phyloP scores from a whole-genome alignment of 176 grass and related monocot genomes.

The Olyra latifolia region DNA sequence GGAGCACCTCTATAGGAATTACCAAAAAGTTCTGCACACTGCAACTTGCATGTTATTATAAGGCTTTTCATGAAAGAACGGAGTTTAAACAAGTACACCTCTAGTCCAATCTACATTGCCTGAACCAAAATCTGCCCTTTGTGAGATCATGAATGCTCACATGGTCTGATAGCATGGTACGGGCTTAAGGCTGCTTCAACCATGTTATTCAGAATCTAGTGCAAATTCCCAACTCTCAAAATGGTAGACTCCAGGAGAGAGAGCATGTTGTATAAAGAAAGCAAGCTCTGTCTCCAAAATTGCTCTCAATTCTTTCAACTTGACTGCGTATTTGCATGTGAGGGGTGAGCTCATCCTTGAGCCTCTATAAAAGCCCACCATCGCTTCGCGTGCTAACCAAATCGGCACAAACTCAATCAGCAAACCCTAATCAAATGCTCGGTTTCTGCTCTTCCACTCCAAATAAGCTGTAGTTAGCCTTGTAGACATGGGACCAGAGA shows the following conservation, averaged over 20 bases:
- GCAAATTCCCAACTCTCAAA: slow-evolving; percentile 29
- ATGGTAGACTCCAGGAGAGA: slow-evolving; percentile 14
- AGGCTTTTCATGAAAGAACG: slow-evolving; percentile 8
- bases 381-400: slow-evolving; percentile 38
- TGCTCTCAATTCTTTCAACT: slow-evolving; percentile 37
- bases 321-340: slow-evolving; percentile 36
- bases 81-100: slow-evolving; percentile 27
- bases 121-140: slow-evolving; percentile 22
- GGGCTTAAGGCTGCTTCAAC: slow-evolving; percentile 17
- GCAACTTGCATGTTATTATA: slow-evolving; percentile 41
- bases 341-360: slow-evolving; percentile 16
- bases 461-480: slow-evolving; percentile 20
- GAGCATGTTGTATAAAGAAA: slow-evolving; percentile 32
- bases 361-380: slow-evolving; percentile 33
- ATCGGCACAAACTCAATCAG: slow-evolving; percentile 31
- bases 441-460: not conserved
- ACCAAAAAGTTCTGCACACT: slow-evolving; percentile 33
- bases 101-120: slow-evolving; percentile 33
- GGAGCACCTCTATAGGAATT: slow-evolving; percentile 33
- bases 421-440: not conserved
- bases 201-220: slow-evolving; percentile 31
- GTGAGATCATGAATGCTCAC: slow-evolving; percentile 19
- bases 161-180: slow-evolving; percentile 26
- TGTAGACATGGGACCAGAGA: slow-evolving; percentile 36
- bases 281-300: slow-evolving; percentile 34